Evolutionary conservation across 2,329 filamentous ascomycete species (phyloP).

Genomic region (Thelonectria rubi): DNA sequence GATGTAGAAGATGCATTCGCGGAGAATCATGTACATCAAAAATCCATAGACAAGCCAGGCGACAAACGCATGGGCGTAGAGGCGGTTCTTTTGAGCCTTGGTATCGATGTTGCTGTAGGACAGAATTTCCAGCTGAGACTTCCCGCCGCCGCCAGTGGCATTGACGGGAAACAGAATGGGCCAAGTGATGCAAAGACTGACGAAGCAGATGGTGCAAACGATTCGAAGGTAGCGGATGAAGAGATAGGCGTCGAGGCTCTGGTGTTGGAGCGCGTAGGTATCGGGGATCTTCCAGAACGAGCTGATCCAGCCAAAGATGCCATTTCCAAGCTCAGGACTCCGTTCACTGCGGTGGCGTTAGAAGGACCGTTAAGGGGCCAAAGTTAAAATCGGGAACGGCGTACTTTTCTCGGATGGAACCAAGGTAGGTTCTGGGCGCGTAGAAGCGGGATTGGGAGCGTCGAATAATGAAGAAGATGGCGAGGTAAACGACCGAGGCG

Average conservation of each 20-base stretch:
- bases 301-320: constrained; percentile 69
- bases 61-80: constrained; percentile 83
- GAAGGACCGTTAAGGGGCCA: not conserved
- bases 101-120: constrained; percentile 55
- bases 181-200: constrained; percentile 84
- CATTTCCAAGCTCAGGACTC: constrained; percentile 63
- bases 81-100: constrained; percentile 66
- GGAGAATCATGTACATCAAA: constrained; percentile 86
- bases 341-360: constrained; percentile 56
- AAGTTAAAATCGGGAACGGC: constrained; percentile 30
- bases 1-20: constrained; percentile 93
- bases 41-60: constrained; percentile 88
- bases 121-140: constrained; percentile 67
- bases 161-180: constrained; percentile 87
- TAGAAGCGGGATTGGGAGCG: constrained; percentile 62
- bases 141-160: constrained; percentile 75
- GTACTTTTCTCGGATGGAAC: constrained; percentile 60
- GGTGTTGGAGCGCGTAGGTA: constrained; percentile 83
- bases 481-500: constrained; percentile 58
- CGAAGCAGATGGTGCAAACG: constrained; percentile 78
- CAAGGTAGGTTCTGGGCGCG: constrained; percentile 61
- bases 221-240: constrained; percentile 88
- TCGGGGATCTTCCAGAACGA: constrained; percentile 73
- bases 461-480: constrained; percentile 61
- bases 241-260: constrained; percentile 88